Base-by-base conservation (phyloP, 202 grass and related monocot genomes). In the Tripidium arundinaceum region DNA sequence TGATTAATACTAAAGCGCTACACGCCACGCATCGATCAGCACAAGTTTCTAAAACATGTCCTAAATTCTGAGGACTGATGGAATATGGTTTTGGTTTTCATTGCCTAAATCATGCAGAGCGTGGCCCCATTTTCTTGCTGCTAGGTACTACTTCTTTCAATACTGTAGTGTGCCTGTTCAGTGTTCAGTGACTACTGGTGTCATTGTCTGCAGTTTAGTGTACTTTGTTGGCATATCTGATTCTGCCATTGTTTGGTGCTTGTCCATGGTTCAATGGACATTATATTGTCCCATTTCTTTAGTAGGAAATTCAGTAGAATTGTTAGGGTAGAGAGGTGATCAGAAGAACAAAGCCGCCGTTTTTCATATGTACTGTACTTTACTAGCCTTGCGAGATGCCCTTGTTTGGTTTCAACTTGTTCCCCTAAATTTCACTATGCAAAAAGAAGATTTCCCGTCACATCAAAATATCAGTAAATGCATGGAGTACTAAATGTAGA, bases 11-110 rank as follows among this genome's bases (percentile, higher is more conserved):
- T 46, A 29, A 71, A 69, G 15, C 8, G 66, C 65, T 54, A 71
- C n/a, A 82, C 31, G 54, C 25, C 79, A 82, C 76, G 39, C 63
- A 84, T 46, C 52, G 52, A 57, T 57, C 61, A 78, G 83, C 87
- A 61, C 83, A 78, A 84, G 81, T 88, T 88, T 76, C 81, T 29
- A 84, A 88, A 69, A 75, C 76, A 75, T 84, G 86, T 84, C 81
- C 81, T 88, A 47, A 76, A 62, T 67, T 22, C 21, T 78, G 79
- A 72, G 40, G 62, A 46, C 52, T 77, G 33, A 70, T 69, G 74
- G 74, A 77, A 78, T 60, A 36, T 69, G 8, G 57, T 46, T 68
- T 68, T 50, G 62, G 22, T 36, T 42, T 27, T 69, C 24, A 42
- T 69, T 50, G 34, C 36, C 58, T 72, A 46, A 62, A 47, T 85